Conservation (phyloP, 805 yeast genomes). For the Lachancea thermotolerans region DNA sequence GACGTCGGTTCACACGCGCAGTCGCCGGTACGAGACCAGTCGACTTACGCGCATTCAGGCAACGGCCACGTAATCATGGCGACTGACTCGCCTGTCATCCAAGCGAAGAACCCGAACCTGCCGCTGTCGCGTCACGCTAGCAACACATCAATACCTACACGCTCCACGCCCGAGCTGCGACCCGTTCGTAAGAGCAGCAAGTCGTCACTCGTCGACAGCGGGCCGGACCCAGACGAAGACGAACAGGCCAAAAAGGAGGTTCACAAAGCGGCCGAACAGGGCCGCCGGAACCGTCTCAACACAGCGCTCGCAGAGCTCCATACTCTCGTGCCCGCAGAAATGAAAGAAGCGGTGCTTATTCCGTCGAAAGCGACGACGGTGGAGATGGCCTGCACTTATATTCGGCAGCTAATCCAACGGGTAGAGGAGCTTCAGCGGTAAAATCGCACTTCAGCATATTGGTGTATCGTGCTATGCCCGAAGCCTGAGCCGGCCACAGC, state of each 20-base stretch:
- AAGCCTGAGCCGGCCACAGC: too few relatives aligned
- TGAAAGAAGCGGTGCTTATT: constrained; percentile 50
- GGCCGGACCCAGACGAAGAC: constrained; percentile 9
- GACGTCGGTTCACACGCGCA: constrained; percentile 4
- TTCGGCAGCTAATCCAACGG: constrained; percentile 35
- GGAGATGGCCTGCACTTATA: constrained; percentile 75
- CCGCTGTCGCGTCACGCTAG: not conserved
- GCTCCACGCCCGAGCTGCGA: constrained; percentile 7
- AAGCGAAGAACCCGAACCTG: constrained; percentile 13
- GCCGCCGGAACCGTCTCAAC: constrained; percentile 88
- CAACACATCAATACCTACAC: not conserved
- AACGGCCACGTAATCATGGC: constrained; percentile 14
- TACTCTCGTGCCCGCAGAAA: constrained; percentile 53
- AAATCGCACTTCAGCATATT: not conserved
- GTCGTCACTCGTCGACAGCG: constrained; percentile 12
- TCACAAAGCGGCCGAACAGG: constrained; percentile 94
- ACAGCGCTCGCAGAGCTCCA: constrained; percentile 74
- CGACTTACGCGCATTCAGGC: constrained; percentile 2
- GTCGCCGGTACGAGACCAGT: constrained; percentile 2
- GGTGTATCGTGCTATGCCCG: too few relatives aligned
- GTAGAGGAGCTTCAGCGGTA: not conserved
- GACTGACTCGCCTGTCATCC: constrained; percentile 25
- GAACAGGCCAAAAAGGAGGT: constrained; percentile 22
- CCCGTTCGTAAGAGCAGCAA: constrained; percentile 6
- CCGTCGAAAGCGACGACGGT: constrained; percentile 95